Conservation (phyloP, 225 moss, liverwort and hornwort species). For the Climacium dendroides region DNA sequence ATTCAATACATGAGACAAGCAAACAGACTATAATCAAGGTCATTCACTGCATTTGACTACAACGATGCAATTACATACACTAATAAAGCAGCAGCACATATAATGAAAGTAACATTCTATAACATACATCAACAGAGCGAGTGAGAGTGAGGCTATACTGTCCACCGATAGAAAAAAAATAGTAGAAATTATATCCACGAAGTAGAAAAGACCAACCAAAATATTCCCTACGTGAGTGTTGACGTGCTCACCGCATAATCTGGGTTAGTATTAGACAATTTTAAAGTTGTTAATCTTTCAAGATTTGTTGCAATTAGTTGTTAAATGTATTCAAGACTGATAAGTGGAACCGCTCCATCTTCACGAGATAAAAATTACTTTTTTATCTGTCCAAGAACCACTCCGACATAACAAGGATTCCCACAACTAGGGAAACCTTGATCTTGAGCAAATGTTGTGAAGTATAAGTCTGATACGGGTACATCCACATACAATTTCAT, state of each 20-base stretch:
- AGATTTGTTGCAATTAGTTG: slow-evolving; percentile 69
- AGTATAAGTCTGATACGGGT: too few relatives aligned
- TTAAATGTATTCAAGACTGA: slow-evolving; percentile 36
- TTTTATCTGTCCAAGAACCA: too few relatives aligned
- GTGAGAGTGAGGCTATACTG: background rate
- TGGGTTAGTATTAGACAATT: slow-evolving; percentile 12
- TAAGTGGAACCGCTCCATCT: background rate
- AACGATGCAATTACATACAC: background rate
- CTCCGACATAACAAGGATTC: too few relatives aligned
- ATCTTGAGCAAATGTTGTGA: too few relatives aligned
- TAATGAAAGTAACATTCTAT: background rate
- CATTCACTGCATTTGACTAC: background rate
- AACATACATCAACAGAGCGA: background rate
- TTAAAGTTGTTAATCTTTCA: slow-evolving; percentile 36
- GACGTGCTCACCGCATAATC: slow-evolving; percentile 16
- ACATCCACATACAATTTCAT: too few relatives aligned
- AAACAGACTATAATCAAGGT: background rate
- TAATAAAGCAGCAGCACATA: background rate
- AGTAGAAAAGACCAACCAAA: background rate
- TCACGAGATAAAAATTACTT: too few relatives aligned
- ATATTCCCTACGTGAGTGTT: background rate
- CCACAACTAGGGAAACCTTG: too few relatives aligned
- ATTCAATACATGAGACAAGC: background rate
- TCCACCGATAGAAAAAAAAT: background rate
- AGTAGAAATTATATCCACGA: background rate